Conservation (phyloP, 345 rosid species). For the Ceriops tagal region DNA sequence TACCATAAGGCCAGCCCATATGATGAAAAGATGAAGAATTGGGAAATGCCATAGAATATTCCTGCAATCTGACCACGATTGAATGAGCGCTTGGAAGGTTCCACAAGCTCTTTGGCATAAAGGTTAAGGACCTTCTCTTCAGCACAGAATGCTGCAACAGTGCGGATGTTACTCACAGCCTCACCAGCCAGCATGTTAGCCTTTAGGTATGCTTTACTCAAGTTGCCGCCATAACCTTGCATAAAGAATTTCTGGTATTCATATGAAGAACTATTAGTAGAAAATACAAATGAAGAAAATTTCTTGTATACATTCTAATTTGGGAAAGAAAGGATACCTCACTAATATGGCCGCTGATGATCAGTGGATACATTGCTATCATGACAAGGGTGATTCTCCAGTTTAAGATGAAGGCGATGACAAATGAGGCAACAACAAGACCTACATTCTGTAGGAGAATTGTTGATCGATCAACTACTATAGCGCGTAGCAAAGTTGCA, state of each 20-base stretch:
- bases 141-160: conserved; percentile 89
- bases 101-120: conserved; percentile 68
- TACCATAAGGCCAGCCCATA: conserved; percentile 97
- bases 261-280: conserved; percentile 2
- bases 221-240: conserved; percentile 94
- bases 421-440: conserved; percentile 61
- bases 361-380: conserved; percentile 73
- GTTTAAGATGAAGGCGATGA: conserved; percentile 80
- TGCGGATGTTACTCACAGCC: conserved; percentile 88
- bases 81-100: conserved; percentile 72
- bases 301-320: neutral
- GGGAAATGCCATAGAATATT: conserved; percentile 79
- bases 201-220: conserved; percentile 86
- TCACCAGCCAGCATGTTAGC: conserved; percentile 98
- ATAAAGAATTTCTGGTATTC: conserved; percentile 78
- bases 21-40: conserved; percentile 95
- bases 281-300: neutral
- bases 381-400: conserved; percentile 94
- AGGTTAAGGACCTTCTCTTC: conserved; percentile 84
- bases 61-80: conserved; percentile 93
- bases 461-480: conserved; percentile 77
- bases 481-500: conserved; percentile 63
- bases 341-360: conserved; percentile 92
- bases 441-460: conserved; percentile 83
- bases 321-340: conserved; percentile 52